Conservation (phyloP, 2,329 filamentous ascomycete genomes). For the Diplodia scrobiculata region DNA sequence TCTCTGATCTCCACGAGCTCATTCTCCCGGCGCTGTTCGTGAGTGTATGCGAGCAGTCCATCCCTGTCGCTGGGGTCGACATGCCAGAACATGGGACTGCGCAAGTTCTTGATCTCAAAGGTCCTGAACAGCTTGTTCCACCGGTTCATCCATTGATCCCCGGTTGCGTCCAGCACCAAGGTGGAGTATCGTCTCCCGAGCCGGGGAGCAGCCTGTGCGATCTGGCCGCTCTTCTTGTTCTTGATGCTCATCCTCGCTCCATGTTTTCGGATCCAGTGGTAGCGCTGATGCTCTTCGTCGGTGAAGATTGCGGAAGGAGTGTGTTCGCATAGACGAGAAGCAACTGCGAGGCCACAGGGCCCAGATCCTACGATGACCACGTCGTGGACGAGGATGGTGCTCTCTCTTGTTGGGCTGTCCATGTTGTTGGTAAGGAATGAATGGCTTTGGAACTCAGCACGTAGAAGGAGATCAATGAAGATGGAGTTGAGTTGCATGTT, state of each 20-base stretch:
- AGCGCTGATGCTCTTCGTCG: slow-evolving; percentile 79
- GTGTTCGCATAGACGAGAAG: slow-evolving; percentile 69
- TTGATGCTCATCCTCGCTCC: slow-evolving; percentile 62
- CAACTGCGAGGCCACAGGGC: slow-evolving; percentile 72
- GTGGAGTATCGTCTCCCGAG: slow-evolving; percentile 47
- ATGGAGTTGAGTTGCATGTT: neutral
- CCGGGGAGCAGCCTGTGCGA: slow-evolving; percentile 34
- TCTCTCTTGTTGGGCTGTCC: slow-evolving; percentile 11
- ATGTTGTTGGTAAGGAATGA: neutral
- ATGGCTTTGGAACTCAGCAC: neutral
- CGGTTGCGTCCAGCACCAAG: slow-evolving; percentile 68
- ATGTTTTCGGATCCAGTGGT: slow-evolving; percentile 73
- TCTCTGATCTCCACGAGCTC: slow-evolving; percentile 71
- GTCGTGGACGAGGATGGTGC: slow-evolving; percentile 54
- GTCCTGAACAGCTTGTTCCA: slow-evolving; percentile 71
- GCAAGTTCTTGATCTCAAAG: slow-evolving; percentile 69
- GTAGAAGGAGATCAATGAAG: neutral
- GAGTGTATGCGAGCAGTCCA: slow-evolving; percentile 69
- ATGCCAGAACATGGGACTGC: slow-evolving; percentile 83
- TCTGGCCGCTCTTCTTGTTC: slow-evolving; percentile 50
- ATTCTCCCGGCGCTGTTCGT: slow-evolving; percentile 60
- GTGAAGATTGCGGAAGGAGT: slow-evolving; percentile 80
- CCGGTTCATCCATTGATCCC: slow-evolving; percentile 65
- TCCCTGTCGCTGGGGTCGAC: slow-evolving; percentile 75
- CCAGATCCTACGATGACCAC: slow-evolving; percentile 74